Evolutionary conservation across 1,284 basidiomycete genomes (phyloP).

Genomic region (Fomitopsis schrenkii): DNA sequence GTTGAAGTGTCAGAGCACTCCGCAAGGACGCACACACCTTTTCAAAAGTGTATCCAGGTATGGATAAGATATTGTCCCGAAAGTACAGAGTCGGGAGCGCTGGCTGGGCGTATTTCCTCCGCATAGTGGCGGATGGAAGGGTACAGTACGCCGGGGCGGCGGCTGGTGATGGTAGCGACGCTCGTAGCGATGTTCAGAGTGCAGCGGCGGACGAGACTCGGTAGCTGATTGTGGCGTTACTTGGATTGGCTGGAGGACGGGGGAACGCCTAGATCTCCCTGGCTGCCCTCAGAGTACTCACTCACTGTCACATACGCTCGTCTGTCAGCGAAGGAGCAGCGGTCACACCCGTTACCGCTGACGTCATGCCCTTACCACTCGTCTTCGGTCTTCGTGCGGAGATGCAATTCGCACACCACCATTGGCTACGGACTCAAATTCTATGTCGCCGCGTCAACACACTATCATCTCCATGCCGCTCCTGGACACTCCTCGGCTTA

Average conservation of each 20-base stretch:
- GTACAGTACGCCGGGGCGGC: slow-evolving; percentile 1
- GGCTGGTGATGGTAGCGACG: not conserved
- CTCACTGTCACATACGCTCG: not conserved
- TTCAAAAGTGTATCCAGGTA: slow-evolving; percentile 67
- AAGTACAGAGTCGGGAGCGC: slow-evolving; percentile 36
- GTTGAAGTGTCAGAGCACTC: slow-evolving; percentile 4
- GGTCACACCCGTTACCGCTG: not conserved
- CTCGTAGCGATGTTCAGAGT: not conserved
- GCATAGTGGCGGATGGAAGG: slow-evolving; percentile 21
- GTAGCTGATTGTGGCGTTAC: not conserved
- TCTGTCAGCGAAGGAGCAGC: too few relatives aligned
- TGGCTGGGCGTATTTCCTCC: slow-evolving; percentile 33
- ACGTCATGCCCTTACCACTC: not conserved
- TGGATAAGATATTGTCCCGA: slow-evolving; percentile 51
- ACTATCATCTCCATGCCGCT: not conserved
- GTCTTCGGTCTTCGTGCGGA: not conserved
- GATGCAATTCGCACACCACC: not conserved
- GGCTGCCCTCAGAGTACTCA: not conserved
- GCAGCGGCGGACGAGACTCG: not conserved
- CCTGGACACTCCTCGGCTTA: not conserved
- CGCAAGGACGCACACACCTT: slow-evolving; percentile 38
- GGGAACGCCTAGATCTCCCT: not conserved
- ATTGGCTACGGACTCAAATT: not conserved
- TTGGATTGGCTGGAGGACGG: not conserved
- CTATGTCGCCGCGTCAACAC: not conserved